Base-by-base conservation (phyloP, 345 rosid species). In the Eucalyptus victrix region DNA sequence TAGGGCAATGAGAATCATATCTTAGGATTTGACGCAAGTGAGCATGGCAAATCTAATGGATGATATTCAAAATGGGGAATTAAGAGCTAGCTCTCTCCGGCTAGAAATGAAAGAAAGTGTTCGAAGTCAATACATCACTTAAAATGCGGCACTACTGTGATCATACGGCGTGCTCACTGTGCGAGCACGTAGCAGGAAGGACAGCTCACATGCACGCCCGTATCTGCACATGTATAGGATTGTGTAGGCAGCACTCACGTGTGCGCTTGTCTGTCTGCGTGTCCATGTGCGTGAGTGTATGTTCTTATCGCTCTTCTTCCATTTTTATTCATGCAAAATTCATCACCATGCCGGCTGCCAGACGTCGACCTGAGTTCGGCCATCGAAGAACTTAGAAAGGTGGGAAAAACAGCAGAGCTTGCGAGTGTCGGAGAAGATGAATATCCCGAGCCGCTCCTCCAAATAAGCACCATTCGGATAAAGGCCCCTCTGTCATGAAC, bases 321-420 rank as follows among this genome's bases (percentile, higher is more conserved):
- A 89, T 92, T 91, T 87, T 93, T 0, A 53, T 53, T 53, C 58
- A 21, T 19, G 58, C 26, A 53, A 53, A 95, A 97, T 92, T 95
- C 99, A 89, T 98, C 98, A 92, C 96, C 97, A 92, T 96, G 99
- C 92, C 94, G 95, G 91, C 97, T 96, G 87, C 97, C 99, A 62
- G 72, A 30, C 34, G 72, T 62, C 72, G 72, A 30, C 69, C 69
- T 62, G 19, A 62, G 34, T 62, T 62, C 18, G 32, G 34, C 34
- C 34, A 62, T 30, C 34, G 10, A 62, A 30, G 72, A 62, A 62
- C 72, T 28, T 30, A 15, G 18, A 30, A 62, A 62, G 18, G 18
- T 13, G 72, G 72, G 17, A 4, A 62, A 62, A 62, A 62, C 18
- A 62, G 72, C 34, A 62, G 34, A 62, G 72, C 18, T 30, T 13